Conservation (phyloP, 495 filamentous ascomycete species). For the Friedmanniomyces simplex region DNA sequence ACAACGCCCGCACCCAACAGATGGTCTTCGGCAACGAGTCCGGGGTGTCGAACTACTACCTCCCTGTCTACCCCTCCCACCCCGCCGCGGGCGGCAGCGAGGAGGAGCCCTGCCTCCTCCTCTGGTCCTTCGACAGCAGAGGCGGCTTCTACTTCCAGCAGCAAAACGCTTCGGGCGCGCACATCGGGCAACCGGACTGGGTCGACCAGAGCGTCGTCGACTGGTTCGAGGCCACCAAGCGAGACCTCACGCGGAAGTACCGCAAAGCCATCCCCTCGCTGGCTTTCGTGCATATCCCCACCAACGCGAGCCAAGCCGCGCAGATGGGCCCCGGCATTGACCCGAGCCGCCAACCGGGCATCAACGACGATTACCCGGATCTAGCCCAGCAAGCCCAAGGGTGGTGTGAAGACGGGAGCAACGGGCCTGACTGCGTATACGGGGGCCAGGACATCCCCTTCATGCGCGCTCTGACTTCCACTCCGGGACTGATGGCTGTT, state of each 20-base stretch:
- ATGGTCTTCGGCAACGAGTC: constrained; percentile 37
- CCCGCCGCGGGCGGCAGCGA: constrained; percentile 19
- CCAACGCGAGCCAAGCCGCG: constrained; percentile 43
- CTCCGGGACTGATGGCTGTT: constrained; percentile 48
- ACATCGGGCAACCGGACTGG: constrained; percentile 33
- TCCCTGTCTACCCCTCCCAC: constrained; percentile 39
- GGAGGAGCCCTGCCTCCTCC: constrained; percentile 39
- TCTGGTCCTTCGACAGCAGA: constrained; percentile 70
- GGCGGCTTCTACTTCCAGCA: constrained; percentile 49
- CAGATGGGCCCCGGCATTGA: constrained; percentile 31
- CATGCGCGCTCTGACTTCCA: constrained; percentile 50
- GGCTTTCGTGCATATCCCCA: constrained; percentile 68
- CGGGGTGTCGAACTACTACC: constrained; percentile 62
- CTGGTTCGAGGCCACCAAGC: constrained; percentile 50
- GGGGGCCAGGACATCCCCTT: constrained; percentile 50
- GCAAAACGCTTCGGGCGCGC: constrained; percentile 26
- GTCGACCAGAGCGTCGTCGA: constrained; percentile 40
- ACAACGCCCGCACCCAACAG: constrained; percentile 40
- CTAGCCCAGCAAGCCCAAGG: constrained; percentile 41
- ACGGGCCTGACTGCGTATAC: constrained; percentile 24
- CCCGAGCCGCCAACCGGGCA: constrained; percentile 43
- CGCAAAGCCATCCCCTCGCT: constrained; percentile 48
- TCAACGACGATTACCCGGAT: constrained; percentile 47
- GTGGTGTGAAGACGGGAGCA: constrained; percentile 23
- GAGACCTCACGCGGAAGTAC: constrained; percentile 34